Evolutionary conservation across 2,329 filamentous ascomycete genomes (phyloP), one percentile per base, ranked within the genome.

Genomic region (Gaeumannomyces tritici): DNA sequence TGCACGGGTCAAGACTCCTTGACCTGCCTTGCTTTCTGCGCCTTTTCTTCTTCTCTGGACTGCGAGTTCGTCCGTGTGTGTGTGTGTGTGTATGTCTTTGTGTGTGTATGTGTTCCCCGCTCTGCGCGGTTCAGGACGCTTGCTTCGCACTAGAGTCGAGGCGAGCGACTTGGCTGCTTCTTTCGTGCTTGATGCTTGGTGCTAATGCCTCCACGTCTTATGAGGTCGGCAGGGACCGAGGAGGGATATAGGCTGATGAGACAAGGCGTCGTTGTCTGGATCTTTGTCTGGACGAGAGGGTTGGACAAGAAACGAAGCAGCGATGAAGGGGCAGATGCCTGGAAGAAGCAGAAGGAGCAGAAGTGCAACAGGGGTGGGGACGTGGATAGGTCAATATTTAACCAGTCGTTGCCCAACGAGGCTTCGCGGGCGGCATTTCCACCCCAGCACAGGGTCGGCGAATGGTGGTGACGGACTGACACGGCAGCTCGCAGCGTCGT

Each of bases 331-430:
- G n/a, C 8, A 56, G 28, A 56, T 27, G 55, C 18, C 55, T 27
- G 28, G 55, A 21, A 56, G 27, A 56, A 56, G 24, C 55, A 29
- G 28, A 27, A 21, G 8, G 24, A 56, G 55, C 42, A 24, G 42
- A 51, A 24, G 42, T n/a, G 21, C 42, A 51, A 51, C n/a, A 21
- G 42, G 42, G n/a, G 42, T 51, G 42, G 42, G 42, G 42, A 51
- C 42, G 21, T 42, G 54, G 54, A 56, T 27, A 28, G 27, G 55
- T 47, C 26, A 26, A 57, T 61, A 61, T 61, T 61, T 61, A 61
- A 57, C 60, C 60, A 57, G 55, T 61, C 60, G 60, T n/a, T 61
- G 54, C 54, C 54, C 31, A 26, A 56, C 47, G 55, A 57, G 55
- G 29, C 60, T 57, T 35, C 24, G 29, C 42, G 42, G 42, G 42